Evolutionary conservation across 192 early-diverging fungal species (phyloP).

Genomic region (Coemansia reversa): DNA sequence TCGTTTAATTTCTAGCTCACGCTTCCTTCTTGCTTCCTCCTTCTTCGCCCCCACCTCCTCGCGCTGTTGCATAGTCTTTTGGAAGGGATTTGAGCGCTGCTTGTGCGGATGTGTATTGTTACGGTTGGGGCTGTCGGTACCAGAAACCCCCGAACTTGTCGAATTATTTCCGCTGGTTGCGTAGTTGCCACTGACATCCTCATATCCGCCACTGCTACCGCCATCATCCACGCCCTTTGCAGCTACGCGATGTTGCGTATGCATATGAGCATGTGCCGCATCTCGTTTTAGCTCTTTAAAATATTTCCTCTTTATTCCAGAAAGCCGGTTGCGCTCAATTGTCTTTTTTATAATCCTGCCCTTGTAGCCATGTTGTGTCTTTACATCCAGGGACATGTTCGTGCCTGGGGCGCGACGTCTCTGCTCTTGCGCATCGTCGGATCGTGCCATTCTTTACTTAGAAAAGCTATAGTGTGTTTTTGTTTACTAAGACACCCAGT

Average conservation of each 20-base stretch:
- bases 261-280: background rate
- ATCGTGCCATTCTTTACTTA: slow-evolving; percentile 2
- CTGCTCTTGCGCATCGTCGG: slow-evolving; percentile 2
- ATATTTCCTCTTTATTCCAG: slow-evolving; percentile 44
- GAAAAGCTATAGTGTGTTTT: background rate
- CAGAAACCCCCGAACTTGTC: background rate
- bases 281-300: slow-evolving; percentile 40
- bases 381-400: slow-evolving; percentile 28
- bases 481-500: too few species aligned
- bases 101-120: slow-evolving; percentile 5
- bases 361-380: slow-evolving; percentile 30
- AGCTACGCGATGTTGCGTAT: background rate
- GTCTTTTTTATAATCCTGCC: slow-evolving; percentile 45
- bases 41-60: slow-evolving; percentile 17
- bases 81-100: slow-evolving; percentile 39
- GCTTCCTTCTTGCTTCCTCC: slow-evolving; percentile 20
- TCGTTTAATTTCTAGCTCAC: slow-evolving; percentile 22
- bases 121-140: background rate
- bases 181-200: background rate
- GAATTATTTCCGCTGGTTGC: too few species aligned
- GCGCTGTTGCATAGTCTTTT: slow-evolving; percentile 29
- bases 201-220: background rate
- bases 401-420: slow-evolving; percentile 26
- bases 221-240: slow-evolving; percentile 1
- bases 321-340: slow-evolving; percentile 46